These are phyloP conservation scores for Microdochium nivale DNA, from an alignment of 2,329 filamentous ascomycete genomes.

Conservation along the genomic window DNA sequence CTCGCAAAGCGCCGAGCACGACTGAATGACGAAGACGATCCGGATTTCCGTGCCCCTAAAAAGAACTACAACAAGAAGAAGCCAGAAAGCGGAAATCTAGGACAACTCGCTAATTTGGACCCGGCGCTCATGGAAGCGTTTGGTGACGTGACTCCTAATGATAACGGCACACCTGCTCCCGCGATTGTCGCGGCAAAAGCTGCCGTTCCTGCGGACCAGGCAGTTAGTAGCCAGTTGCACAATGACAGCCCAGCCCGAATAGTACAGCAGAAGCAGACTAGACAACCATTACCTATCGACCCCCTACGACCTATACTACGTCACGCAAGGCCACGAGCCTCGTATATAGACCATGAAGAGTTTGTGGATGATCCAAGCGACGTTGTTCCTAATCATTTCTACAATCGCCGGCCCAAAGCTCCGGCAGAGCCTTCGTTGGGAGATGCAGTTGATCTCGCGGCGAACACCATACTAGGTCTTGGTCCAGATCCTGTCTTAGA, in stretches of 20 bases:
- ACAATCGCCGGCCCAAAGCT: constrained; percentile 7
- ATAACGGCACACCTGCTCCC: background rate
- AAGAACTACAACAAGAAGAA: constrained; percentile 32
- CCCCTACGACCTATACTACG: constrained; percentile 39
- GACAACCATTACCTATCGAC: constrained; percentile 23
- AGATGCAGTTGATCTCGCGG: constrained; percentile 32
- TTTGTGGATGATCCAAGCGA: constrained; percentile 35
- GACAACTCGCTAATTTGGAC: constrained; percentile 37
- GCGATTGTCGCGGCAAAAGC: background rate
- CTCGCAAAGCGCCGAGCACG: constrained; percentile 43
- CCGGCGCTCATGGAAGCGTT: constrained; percentile 37
- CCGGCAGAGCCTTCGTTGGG: constrained; percentile 1
- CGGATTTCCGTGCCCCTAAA: constrained; percentile 39
- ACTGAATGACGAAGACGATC: constrained; percentile 43
- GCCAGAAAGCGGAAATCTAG: constrained; percentile 23
- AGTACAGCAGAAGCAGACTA: constrained; percentile 9
- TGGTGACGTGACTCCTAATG: constrained; percentile 14
- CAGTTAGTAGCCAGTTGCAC: too few relatives aligned
- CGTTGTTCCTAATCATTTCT: constrained; percentile 13
- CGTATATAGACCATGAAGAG: constrained; percentile 41
- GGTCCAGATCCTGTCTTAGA: constrained; percentile 9
- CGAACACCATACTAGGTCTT: constrained; percentile 23
- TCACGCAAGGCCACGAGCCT: constrained; percentile 41
- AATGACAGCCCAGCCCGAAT: too few relatives aligned
- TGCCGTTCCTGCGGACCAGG: constrained; percentile 1